Conservation (phyloP, 179 eudicot species). For the Patellifolia procumbens region DNA sequence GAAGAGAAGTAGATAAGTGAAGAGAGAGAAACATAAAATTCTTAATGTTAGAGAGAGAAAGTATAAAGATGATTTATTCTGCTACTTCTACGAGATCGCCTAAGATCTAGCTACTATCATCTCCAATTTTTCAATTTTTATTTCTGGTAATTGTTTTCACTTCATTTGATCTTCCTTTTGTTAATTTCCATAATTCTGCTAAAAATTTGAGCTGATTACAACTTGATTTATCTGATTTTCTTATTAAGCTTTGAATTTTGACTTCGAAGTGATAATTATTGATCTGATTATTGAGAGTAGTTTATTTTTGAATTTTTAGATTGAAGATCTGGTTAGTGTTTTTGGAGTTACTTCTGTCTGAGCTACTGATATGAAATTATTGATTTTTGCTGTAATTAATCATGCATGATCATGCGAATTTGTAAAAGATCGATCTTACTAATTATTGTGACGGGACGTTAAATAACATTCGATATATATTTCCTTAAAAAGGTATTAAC, state of each 20-base stretch:
- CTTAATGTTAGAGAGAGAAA: constrained; percentile 23
- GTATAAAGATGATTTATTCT: neutral
- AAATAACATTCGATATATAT: too few species aligned
- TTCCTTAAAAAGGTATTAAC: too few species aligned
- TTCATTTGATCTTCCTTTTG: constrained; percentile 5
- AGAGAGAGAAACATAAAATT: constrained; percentile 6
- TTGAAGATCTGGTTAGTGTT: constrained; percentile 1
- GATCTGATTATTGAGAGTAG: neutral
- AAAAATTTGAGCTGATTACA: neutral
- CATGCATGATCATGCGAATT: neutral
- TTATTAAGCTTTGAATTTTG: neutral
- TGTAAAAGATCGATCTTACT: too few species aligned
- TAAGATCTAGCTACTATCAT: constrained; percentile 26
- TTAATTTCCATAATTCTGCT: neutral
- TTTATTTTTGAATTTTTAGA: neutral
- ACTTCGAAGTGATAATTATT: neutral
- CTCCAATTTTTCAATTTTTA: too few species aligned
- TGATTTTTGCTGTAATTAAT: neutral
- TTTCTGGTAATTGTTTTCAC: constrained; percentile 13
- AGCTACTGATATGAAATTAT: neutral
- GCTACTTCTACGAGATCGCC: constrained; percentile 20
- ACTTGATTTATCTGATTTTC: neutral
- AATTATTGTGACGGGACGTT: too few species aligned
- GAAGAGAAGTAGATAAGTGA: neutral
- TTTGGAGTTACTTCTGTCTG: neutral